phyloP scores from a whole-genome alignment of 2,329 filamentous ascomycete genomes.

The Myriangium duriaei region DNA sequence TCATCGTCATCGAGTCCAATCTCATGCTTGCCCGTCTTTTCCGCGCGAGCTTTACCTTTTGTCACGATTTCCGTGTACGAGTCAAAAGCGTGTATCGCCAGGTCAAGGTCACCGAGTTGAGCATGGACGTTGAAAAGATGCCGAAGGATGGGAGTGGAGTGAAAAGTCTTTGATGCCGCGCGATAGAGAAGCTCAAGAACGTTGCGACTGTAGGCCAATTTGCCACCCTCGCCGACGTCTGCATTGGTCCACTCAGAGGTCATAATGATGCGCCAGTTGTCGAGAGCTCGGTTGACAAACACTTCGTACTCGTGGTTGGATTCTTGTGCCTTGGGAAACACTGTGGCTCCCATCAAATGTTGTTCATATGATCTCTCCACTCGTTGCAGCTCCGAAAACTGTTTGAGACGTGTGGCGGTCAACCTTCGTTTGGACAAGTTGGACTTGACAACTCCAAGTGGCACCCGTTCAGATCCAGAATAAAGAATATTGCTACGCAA shows the following conservation, averaged over 20 bases:
- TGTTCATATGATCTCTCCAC: conserved; percentile 71
- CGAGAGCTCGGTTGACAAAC: conserved; percentile 67
- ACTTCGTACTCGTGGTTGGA: conserved; percentile 66
- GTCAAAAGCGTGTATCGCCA: conserved; percentile 82
- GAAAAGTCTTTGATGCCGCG: conserved; percentile 84
- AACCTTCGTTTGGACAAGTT: conserved; percentile 14
- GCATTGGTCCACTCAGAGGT: conserved; percentile 68
- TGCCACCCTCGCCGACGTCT: conserved; percentile 71
- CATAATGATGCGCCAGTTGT: conserved; percentile 75
- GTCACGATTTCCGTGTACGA: conserved; percentile 83
- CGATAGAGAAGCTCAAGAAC: conserved; percentile 79
- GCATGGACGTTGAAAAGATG: conserved; percentile 81
- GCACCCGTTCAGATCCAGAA: conserved; percentile 13
- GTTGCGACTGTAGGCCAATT: conserved; percentile 58
- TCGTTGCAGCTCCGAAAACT: conserved; percentile 64
- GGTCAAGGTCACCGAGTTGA: conserved; percentile 77
- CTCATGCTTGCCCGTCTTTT: conserved; percentile 59
- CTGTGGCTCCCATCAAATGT: conserved; percentile 62
- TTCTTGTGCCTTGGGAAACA: conserved; percentile 75
- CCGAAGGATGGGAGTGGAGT: conserved; percentile 79
- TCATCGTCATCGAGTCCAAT: conserved; percentile 66
- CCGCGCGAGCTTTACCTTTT: conserved; percentile 69
- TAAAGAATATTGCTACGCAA: conserved; percentile 55
- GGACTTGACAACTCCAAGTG: conserved; percentile 16
- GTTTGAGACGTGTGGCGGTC: conserved; percentile 26